Percentiles rank a stretch among this genome's conserved stretches.
Conservation (phyloP, 2,329 filamentous ascomycete genomes). For the Parastagonospora nodorum region DNA sequence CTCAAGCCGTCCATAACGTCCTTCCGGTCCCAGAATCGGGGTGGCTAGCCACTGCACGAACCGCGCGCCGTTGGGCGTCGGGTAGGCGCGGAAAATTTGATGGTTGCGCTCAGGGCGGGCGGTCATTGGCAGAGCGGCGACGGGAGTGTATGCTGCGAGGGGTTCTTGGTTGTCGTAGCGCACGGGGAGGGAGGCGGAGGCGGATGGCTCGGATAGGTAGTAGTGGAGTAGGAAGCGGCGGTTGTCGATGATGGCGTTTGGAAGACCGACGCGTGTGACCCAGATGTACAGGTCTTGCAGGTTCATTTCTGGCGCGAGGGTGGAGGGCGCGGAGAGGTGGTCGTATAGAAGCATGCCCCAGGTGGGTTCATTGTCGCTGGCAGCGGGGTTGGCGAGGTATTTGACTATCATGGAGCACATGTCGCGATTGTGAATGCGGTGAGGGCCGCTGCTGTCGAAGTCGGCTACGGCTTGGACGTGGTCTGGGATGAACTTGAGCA, state of each 20-base stretch:
- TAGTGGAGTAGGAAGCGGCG: not conserved
- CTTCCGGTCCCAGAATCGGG: not conserved
- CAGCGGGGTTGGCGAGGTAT: not conserved
- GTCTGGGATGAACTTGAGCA: not conserved
- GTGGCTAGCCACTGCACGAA: not conserved
- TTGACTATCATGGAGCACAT: not conserved
- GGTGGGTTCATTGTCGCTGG: too few relatives aligned
- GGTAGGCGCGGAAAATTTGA: not conserved
- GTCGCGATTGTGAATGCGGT: not conserved
- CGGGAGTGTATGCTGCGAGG: not conserved
- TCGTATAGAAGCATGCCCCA: not conserved
- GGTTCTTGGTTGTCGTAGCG: not conserved
- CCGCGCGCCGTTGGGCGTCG: not conserved
- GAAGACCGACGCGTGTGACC: not conserved
- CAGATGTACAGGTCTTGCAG: conserved; percentile 1
- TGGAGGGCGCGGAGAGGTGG: not conserved
- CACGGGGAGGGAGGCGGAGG: not conserved
- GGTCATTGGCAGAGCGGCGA: not conserved
- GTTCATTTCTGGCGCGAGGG: not conserved
- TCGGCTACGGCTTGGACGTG: not conserved
- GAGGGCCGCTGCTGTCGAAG: not conserved
- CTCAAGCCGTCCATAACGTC: not conserved
- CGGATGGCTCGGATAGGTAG: not conserved
- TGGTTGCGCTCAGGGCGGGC: not conserved
- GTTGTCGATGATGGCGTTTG: conserved; percentile 2